Conservation (phyloP, 305 asterid genomes). For the Fraxinus sp. region DNA sequence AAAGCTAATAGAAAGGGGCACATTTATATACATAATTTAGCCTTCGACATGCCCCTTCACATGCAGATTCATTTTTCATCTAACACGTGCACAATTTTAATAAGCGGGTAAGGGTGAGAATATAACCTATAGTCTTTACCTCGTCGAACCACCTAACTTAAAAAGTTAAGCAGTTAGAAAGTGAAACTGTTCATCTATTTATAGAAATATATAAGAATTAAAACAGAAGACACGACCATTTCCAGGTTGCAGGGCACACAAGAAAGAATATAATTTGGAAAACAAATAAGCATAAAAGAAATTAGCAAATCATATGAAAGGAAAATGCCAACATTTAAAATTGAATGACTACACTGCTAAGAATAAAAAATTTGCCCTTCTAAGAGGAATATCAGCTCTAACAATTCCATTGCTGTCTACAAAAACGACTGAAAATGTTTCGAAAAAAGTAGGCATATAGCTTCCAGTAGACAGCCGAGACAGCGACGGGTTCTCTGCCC, state of each 20-base stretch:
- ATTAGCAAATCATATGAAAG: background rate
- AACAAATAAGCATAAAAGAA: background rate
- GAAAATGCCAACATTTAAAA: background rate
- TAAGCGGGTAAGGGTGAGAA: background rate
- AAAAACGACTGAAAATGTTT: background rate
- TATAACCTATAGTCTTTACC: background rate
- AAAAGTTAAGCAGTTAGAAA: background rate
- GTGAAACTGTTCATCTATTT: background rate
- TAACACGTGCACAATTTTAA: background rate
- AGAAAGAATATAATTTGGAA: background rate
- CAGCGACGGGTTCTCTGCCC: no score
- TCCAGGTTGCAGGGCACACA: background rate
- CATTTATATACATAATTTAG: background rate
- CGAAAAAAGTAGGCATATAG: background rate
- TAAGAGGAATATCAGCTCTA: background rate
- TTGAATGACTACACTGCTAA: background rate
- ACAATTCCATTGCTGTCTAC: background rate
- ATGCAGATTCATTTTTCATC: background rate
- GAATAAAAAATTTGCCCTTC: background rate
- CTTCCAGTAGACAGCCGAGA: no score
- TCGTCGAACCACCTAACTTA: background rate
- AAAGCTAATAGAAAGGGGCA: background rate
- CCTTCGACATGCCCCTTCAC: background rate
- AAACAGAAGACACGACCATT: background rate
- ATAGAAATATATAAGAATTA: background rate